A percentile compares a stretch with the other conserved stretches of the same genome.
Conservation (phyloP, 805 yeast genomes). For the Candida maris region DNA sequence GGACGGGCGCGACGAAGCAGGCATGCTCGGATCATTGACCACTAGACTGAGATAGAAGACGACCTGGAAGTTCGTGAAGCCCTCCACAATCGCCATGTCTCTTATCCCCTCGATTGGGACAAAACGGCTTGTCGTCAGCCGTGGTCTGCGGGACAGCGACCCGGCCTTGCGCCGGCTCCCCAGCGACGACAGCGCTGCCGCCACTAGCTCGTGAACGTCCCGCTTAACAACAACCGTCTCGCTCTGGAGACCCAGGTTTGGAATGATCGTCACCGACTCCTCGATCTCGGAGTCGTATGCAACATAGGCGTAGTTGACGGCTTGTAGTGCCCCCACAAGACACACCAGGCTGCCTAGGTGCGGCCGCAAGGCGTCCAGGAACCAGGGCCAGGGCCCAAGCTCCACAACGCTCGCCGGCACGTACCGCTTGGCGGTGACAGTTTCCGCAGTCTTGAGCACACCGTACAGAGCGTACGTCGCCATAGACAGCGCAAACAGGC, state of each 20-base stretch:
- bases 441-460: background rate
- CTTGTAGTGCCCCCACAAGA: slow-evolving; percentile 13
- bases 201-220: slow-evolving; percentile 11
- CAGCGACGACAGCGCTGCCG: slow-evolving; percentile 2
- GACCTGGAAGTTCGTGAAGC: slow-evolving; percentile 65
- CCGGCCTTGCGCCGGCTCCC: slow-evolving; percentile 6
- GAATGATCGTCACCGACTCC: slow-evolving; percentile 44
- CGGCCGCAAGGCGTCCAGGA: background rate
- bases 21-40: slow-evolving; percentile 33
- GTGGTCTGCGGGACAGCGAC: background rate
- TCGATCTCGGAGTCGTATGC: slow-evolving; percentile 34
- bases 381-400: background rate
- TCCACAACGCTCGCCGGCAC: background rate
- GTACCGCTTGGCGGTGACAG: background rate
- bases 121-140: slow-evolving; percentile 33
- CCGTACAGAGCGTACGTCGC: slow-evolving; percentile 8
- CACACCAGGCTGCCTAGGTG: slow-evolving; percentile 1
- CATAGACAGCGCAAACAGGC: slow-evolving; percentile 5
- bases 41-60: slow-evolving; percentile 61
- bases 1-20: background rate
- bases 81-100: slow-evolving; percentile 73
- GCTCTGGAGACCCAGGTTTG: slow-evolving; percentile 46
- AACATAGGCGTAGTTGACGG: slow-evolving; percentile 20
- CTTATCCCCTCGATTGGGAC: slow-evolving; percentile 54
- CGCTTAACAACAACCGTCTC: slow-evolving; percentile 33